phyloP scores from a whole-genome alignment of 768 basidiomycete species.

The Tricholoma sp. region DNA sequence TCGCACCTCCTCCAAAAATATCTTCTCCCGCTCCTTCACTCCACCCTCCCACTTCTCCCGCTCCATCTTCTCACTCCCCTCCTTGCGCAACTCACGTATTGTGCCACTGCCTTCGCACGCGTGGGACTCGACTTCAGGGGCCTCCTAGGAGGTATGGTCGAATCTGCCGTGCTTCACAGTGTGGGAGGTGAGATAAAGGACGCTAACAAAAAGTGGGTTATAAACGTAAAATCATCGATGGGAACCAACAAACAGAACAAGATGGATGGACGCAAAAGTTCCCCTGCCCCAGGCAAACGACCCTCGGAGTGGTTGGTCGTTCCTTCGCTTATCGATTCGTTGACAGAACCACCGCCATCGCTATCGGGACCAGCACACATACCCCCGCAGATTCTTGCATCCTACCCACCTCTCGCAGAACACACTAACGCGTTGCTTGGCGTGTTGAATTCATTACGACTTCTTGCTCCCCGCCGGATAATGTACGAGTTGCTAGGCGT shows the following conservation, averaged over 20 bases:
- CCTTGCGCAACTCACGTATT: slow-evolving; percentile 91
- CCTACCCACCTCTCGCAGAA: slow-evolving; percentile 72
- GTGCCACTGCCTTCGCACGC: slow-evolving; percentile 86
- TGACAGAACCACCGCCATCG: slow-evolving; percentile 20
- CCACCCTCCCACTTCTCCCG: slow-evolving; percentile 56
- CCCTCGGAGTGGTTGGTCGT: slow-evolving; percentile 53
- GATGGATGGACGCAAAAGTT: slow-evolving; percentile 3
- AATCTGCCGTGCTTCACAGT: slow-evolving; percentile 52
- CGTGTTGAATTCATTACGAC: slow-evolving; percentile 74
- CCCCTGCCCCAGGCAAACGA: neutral
- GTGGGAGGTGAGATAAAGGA: slow-evolving; percentile 46
- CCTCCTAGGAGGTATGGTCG: slow-evolving; percentile 62
- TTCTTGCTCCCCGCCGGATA: slow-evolving; percentile 70
- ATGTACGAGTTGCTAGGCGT: slow-evolving; percentile 39
- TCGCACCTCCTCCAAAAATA: slow-evolving; percentile 50
- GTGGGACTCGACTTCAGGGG: slow-evolving; percentile 87
- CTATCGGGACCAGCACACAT: slow-evolving; percentile 42
- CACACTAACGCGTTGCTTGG: slow-evolving; percentile 69
- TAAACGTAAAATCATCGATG: neutral
- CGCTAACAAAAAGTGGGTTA: slow-evolving; percentile 1
- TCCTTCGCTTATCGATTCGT: slow-evolving; percentile 24
- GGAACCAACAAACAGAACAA: neutral
- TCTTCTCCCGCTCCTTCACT: slow-evolving; percentile 63
- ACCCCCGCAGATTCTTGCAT: slow-evolving; percentile 66
- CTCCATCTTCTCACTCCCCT: slow-evolving; percentile 71